Evolutionary conservation across 2,329 filamentous ascomycete genomes (phyloP), one percentile per base, ranked within the genome.

Genomic region (Phoma herbarum): DNA sequence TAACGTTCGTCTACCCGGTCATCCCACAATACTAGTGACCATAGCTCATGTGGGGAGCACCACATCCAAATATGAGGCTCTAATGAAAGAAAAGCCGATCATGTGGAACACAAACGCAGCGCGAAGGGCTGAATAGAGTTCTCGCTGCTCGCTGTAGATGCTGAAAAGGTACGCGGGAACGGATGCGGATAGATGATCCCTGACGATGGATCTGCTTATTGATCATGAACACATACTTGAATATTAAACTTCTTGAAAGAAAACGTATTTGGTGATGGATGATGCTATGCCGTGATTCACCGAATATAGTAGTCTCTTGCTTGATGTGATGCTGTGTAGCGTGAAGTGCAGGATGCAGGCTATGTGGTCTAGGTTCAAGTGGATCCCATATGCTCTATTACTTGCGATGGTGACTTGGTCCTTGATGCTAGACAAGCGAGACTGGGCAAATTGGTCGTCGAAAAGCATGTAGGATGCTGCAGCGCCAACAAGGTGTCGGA

Each of bases 1-100:
- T 28, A 16, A 41, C 20, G 28, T 45, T 39, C 41, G 33, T 28
- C 26, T 28, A 37, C 44, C 33, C 26, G 44, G 37, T 22, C 56
- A 5, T 37, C 23, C 49, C 50, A 59, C 50, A 41, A 18, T 25
- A 46, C 56, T 59, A 54, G 41, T 41, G 51, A 22, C 28, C 22
- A 26, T 56, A 56, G 52, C 45, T 48, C 23, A 56, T 59, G 56
- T 59, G 51, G 56, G 56, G 56, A 51, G 50, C 56, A 50, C 50
- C 51, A 54, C 46, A 59, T 51, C 49, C 39, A 44, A 44, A 29
- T 28, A 39, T 52, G 48, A 57, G 31, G 56, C 51, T 50, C 39
- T 44, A 26, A 31, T 44, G 12, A 28, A 46, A 41, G 26, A 26
- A 20, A 44, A 29, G 37, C 28, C 31, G 20, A 26, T 33, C 39